Percentiles rank a stretch among this genome's conserved stretches.
These are phyloP conservation scores for Verticillium klebahnii DNA, from an alignment of 2,329 filamentous ascomycete species.

Conservation along the genomic window DNA sequence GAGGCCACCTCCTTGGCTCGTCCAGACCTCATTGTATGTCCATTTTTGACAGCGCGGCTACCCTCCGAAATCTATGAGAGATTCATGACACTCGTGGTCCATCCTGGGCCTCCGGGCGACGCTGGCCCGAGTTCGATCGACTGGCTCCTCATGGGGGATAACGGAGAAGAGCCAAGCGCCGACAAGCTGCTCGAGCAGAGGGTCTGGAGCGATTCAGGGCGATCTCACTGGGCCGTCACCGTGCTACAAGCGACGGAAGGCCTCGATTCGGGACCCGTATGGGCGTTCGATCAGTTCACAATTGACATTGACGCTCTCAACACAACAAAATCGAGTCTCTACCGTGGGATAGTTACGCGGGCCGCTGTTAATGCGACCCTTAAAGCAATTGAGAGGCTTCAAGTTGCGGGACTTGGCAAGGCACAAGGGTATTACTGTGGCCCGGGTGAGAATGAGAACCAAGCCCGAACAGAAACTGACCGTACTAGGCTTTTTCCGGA, in stretches of 20 bases:
- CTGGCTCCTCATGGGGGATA: conserved; percentile 37
- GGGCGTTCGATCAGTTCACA: conserved; percentile 36
- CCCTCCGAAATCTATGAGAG: conserved; percentile 29
- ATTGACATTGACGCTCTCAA: conserved; percentile 31
- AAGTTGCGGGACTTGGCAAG: too few species aligned
- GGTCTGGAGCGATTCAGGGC: conserved; percentile 20
- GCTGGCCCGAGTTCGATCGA: conserved; percentile 35
- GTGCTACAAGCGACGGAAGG: conserved; percentile 32
- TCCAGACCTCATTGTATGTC: conserved; percentile 35
- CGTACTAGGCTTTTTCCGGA: conserved; percentile 9
- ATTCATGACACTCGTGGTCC: conserved; percentile 32
- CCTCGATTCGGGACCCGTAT: conserved; percentile 35
- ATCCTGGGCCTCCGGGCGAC: conserved; percentile 35
- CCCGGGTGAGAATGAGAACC: background rate
- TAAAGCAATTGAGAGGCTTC: conserved; percentile 21
- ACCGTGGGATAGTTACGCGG: conserved; percentile 30
- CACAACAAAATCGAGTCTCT: conserved; percentile 34
- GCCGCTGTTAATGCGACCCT: conserved; percentile 30
- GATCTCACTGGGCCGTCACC: conserved; percentile 34
- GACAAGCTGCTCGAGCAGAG: conserved; percentile 21
- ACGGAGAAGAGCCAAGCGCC: conserved; percentile 26
- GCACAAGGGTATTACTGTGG: too few species aligned
- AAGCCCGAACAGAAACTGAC: conserved; percentile 9
- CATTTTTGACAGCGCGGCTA: conserved; percentile 32
- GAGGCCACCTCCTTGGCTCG: conserved; percentile 29